A percentile compares a stretch with the other conserved stretches of the same genome.
Evolutionary conservation across 78 protist species (phyloP).

Genomic region (Dictyostelium citrinum): DNA sequence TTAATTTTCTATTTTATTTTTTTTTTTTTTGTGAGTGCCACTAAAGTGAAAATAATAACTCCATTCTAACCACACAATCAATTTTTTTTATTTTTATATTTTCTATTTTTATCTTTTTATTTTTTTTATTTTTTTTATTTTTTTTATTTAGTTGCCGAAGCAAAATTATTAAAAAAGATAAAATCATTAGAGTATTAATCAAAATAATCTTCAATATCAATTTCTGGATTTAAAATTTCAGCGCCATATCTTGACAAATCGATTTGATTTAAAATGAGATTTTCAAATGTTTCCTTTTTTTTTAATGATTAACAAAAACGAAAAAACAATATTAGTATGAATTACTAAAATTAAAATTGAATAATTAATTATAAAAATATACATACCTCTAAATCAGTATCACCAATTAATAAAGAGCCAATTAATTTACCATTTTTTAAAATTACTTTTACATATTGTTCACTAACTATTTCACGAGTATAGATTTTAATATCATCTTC

Average conservation of each 20-base stretch:
- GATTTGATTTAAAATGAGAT: slow-evolving; percentile 52
- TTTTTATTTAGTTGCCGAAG: not conserved
- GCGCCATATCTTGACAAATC: slow-evolving; percentile 55
- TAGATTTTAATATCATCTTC: not conserved
- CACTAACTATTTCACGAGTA: not conserved
- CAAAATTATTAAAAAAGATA: not conserved
- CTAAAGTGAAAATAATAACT: no score
- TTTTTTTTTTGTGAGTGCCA: no score
- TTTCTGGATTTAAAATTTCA: slow-evolving; percentile 31
- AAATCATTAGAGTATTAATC: slow-evolving; percentile 19
- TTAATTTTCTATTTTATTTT: not conserved
- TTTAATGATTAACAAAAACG: not conserved
- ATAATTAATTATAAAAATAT: not conserved
- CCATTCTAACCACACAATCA: not conserved
- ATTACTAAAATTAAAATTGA: not conserved
- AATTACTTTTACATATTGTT: slow-evolving; percentile 4
- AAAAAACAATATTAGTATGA: not conserved
- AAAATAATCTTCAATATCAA: slow-evolving; percentile 71
- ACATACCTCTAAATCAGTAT: slow-evolving; percentile 53
- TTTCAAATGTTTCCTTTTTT: slow-evolving; percentile 59
- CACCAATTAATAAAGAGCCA: slow-evolving; percentile 61
- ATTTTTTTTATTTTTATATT: not conserved
- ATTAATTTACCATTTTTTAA: slow-evolving; percentile 28
- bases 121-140: not conserved
- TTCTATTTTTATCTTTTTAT: not conserved